Evolutionary conservation across 2,329 filamentous ascomycete genomes (phyloP).

Genomic region (Cytospora chrysosperma): DNA sequence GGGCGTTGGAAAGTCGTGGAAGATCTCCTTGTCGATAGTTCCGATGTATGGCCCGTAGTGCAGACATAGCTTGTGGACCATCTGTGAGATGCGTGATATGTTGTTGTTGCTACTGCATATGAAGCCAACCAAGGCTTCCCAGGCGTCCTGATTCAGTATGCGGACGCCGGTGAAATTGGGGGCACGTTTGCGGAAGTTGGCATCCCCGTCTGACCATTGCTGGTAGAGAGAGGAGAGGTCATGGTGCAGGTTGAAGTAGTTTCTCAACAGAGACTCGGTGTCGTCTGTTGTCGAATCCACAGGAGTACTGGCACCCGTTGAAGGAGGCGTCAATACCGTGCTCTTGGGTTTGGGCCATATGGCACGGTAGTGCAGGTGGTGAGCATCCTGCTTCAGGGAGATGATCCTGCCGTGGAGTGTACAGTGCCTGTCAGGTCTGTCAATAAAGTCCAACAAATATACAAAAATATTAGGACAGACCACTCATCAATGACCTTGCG

Average conservation of each 20-base stretch:
- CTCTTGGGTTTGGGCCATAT: conserved; percentile 51
- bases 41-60: conserved; percentile 81
- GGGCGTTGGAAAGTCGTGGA: conserved; percentile 85
- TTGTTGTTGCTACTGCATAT: conserved; percentile 99
- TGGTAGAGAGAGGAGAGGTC: conserved; percentile 75
- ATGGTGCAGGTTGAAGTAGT: conserved; percentile 86
- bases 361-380: conserved; percentile 76
- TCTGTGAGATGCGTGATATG: conserved; percentile 89
- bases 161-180: conserved; percentile 86
- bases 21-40: conserved; percentile 65
- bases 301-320: conserved; percentile 20
- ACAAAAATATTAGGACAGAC: conserved; percentile 42
- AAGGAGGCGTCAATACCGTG: conserved; percentile 37
- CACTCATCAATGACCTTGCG: conserved; percentile 82
- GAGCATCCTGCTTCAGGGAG: conserved; percentile 78
- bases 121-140: conserved; percentile 91
- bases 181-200: conserved; percentile 86
- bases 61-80: conserved; percentile 89
- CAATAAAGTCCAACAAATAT: background rate
- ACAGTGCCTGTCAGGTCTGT: conserved; percentile 60
- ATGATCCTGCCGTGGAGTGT: conserved; percentile 82
- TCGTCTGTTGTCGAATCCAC: conserved; percentile 51
- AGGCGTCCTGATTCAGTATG: conserved; percentile 90
- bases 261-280: conserved; percentile 69
- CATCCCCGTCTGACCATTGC: conserved; percentile 81